phyloP scores from a whole-genome alignment of 805 yeast species.

The Starmerella potacharoeniae region DNA sequence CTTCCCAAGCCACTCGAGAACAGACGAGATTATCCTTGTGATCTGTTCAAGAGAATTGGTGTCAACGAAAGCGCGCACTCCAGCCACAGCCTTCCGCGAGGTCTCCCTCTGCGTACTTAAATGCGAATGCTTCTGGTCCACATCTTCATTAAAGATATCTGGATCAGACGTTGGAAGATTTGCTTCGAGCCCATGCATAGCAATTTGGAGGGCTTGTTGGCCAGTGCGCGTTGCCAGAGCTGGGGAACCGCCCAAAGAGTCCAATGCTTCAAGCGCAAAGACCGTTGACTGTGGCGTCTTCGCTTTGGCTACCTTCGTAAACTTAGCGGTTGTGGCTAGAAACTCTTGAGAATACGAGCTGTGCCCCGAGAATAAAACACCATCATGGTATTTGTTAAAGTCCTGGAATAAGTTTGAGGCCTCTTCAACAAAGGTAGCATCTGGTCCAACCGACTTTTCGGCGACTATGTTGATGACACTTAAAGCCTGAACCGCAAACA shows the following conservation, averaged over 20 bases:
- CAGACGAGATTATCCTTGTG: slow-evolving; percentile 2
- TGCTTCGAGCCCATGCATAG: slow-evolving; percentile 23
- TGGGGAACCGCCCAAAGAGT: slow-evolving; percentile 29
- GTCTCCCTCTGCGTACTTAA: neutral
- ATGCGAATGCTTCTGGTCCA: neutral
- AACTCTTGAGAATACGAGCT: slow-evolving; percentile 42
- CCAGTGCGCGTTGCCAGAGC: slow-evolving; percentile 27
- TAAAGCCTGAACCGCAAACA: slow-evolving; percentile 61
- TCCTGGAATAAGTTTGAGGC: slow-evolving; percentile 24
- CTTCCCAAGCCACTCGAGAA: slow-evolving; percentile 9
- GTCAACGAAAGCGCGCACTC: slow-evolving; percentile 9
- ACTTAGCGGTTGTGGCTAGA: slow-evolving; percentile 25
- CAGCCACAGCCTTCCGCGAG: neutral
- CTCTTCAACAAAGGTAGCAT: slow-evolving; percentile 38
- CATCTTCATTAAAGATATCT: neutral
- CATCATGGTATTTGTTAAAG: slow-evolving; percentile 45
- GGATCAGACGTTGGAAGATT: slow-evolving; percentile 16
- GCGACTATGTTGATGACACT: slow-evolving; percentile 45
- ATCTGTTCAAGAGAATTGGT: slow-evolving; percentile 8
- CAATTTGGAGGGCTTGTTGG: slow-evolving; percentile 21
- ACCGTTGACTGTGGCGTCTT: slow-evolving; percentile 22
- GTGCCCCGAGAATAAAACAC: slow-evolving; percentile 56
- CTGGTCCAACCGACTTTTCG: slow-evolving; percentile 36
- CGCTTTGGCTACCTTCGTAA: slow-evolving; percentile 20
- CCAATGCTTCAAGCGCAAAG: slow-evolving; percentile 38